Evolutionary conservation across 257 asterid species (phyloP).

Genomic region (Nemophila menziesii): DNA sequence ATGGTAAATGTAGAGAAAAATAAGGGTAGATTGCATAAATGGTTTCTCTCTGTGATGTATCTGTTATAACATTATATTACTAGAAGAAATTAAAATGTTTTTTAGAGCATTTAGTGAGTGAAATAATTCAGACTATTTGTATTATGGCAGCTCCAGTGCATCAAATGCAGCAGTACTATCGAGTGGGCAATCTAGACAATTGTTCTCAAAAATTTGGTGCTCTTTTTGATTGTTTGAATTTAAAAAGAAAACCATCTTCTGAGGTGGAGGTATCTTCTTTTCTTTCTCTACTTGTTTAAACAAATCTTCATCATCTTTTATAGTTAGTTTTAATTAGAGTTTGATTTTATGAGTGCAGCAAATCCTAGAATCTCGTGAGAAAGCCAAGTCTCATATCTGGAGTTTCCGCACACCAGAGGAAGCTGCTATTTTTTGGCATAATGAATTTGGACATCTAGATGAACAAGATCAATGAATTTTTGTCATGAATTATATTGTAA

Average conservation of each 20-base stretch:
- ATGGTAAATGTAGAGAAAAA: too few relatives aligned
- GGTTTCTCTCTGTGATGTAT: too few relatives aligned
- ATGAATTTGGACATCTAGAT: slow-evolving; percentile 20
- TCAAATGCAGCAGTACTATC: slow-evolving; percentile 91
- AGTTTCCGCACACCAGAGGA: slow-evolving; percentile 24
- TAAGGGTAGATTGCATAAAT: too few relatives aligned
- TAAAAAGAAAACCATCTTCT: slow-evolving; percentile 60
- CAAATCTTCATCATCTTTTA: not conserved
- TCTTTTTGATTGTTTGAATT: slow-evolving; percentile 64
- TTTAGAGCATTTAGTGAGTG: not conserved
- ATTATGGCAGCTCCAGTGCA: slow-evolving; percentile 67
- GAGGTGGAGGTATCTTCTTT: slow-evolving; percentile 51
- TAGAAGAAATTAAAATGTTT: too few relatives aligned
- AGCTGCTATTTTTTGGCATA: slow-evolving; percentile 16
- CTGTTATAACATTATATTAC: too few relatives aligned
- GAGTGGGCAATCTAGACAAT: slow-evolving; percentile 63
- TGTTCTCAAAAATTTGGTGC: slow-evolving; percentile 59
- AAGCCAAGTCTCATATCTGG: slow-evolving; percentile 20
- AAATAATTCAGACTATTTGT: slow-evolving; percentile 10
- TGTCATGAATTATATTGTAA: too few relatives aligned
- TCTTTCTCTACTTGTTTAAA: not conserved
- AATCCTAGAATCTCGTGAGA: slow-evolving; percentile 21
- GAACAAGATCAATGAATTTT: slow-evolving; percentile 23
- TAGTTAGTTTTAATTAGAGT: not conserved
- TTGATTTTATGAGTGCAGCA: slow-evolving; percentile 31